Percentiles rank a stretch among this genome's conserved stretches.
Conservation (phyloP, 768 basidiomycete species). For the Mrakia frigida region DNA sequence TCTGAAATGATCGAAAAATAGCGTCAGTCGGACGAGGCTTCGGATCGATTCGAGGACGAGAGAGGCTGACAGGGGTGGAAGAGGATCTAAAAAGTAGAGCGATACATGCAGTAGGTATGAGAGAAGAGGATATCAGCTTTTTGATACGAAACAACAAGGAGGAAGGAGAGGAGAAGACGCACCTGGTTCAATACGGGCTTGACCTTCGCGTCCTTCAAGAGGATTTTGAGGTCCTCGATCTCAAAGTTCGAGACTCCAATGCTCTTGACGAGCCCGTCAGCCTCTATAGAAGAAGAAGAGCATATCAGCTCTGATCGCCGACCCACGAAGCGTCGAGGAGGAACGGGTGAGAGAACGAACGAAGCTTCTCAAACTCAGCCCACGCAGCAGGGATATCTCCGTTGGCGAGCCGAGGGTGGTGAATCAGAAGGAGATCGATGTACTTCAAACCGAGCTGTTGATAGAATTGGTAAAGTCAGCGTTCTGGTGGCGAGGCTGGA, state of each 20-base stretch:
- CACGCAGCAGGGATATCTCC: constrained; percentile 45
- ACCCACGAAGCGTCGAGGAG: not conserved
- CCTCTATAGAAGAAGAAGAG: constrained; percentile 2
- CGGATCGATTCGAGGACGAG: not conserved
- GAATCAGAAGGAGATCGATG: constrained; percentile 65
- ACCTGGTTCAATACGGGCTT: constrained; percentile 66
- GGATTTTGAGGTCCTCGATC: constrained; percentile 52
- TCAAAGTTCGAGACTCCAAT: constrained; percentile 69
- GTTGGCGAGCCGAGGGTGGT: constrained; percentile 48
- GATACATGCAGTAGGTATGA: too few species aligned
- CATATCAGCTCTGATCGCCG: not conserved
- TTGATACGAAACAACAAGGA: too few species aligned
- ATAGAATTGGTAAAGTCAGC: too few species aligned
- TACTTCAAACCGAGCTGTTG: constrained; percentile 60
- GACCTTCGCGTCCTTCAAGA: constrained; percentile 53
- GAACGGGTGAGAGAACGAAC: constrained; percentile 47
- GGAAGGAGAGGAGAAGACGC: too few species aligned
- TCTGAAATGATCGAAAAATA: constrained; percentile 42
- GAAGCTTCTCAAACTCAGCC: constrained; percentile 55
- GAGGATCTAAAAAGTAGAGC: too few species aligned
- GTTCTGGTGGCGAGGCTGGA: too few species aligned
- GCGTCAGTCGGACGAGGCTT: too few species aligned
- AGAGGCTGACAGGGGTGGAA: constrained; percentile 51
- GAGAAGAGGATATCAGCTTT: too few species aligned
- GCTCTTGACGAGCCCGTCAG: constrained; percentile 32